A percentile compares a stretch with the other conserved stretches of the same genome.
These are phyloP conservation scores for Hippophae gyantsensis DNA, from an alignment of 306 rosid species.

Conservation along the genomic window DNA sequence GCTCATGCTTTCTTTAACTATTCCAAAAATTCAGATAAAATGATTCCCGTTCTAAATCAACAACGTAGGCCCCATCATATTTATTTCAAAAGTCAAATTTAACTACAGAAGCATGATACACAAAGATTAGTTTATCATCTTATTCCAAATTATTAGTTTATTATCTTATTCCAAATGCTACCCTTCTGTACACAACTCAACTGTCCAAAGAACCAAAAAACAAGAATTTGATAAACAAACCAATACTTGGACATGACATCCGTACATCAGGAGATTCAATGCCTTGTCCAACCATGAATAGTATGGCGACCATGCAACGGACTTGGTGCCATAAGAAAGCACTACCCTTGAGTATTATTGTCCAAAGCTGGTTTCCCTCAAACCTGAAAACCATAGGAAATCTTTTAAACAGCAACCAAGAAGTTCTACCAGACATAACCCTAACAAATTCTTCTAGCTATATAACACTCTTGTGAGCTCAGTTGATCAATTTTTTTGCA, in stretches of 20 bases:
- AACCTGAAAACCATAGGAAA: conserved; percentile 41
- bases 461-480: neutral
- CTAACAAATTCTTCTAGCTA: neutral
- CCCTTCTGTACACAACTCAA: neutral
- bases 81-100: no score
- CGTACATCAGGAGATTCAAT: conserved; percentile 84
- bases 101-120: neutral
- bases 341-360: conserved; percentile 61
- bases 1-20: neutral
- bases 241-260: conserved; percentile 13
- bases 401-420: neutral
- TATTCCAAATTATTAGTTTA: no score
- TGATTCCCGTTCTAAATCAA: neutral
- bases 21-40: neutral
- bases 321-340: conserved; percentile 99
- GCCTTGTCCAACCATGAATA: conserved; percentile 82
- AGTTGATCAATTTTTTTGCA: neutral
- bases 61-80: no score
- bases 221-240: conserved; percentile 9
- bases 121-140: neutral
- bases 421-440: neutral
- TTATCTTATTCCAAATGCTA: no score
- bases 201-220: conserved; percentile 1
- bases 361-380: conserved; percentile 63
- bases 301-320: conserved; percentile 82